Evolutionary conservation across 306 rosid species (phyloP), one percentile per base, ranked within the genome.

Genomic region (Dryas alaskensis): DNA sequence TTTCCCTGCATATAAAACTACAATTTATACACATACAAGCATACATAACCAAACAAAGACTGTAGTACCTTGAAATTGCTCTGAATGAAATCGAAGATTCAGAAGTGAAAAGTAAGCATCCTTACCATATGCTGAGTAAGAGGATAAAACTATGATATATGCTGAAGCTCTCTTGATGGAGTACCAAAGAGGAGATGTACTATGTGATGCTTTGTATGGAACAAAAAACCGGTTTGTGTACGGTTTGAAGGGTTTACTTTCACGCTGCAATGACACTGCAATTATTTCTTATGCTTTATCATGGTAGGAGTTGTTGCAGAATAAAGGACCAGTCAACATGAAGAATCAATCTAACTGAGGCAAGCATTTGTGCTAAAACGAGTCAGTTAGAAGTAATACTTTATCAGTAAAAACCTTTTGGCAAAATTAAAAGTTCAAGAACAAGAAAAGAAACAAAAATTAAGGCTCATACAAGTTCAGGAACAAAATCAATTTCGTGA

Each of bases 151-250:
- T 45, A 89, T 86, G 84, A 93, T 85, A 82, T 94, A 67, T 53
- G 97, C 90, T n/a, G 94, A 89, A 83, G 96, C 97, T 79, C 95
- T 88, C 78, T 87, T 88, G 81, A 91, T 84, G 75, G 97, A 93
- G 78, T 91, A 94, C 97, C 97, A 94, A 22, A 94, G 85, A 10
- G 89, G 92, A 45, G 85, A 74, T 42, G 92, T 81, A 74, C 97
- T 89, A 5, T 72, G 66, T 0, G 92, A 83, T 69, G 91, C 90
- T 82, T 66, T 72, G 64, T 85, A 84, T 27, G 96, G 91, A 31
- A 86, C 86, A 43, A 25, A 92, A 81, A 80, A 89, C 7, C 95
- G 89, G 17, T 76, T 82, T 47, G 60, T 46, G 53, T 53, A 92
- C 14, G 96, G 95, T 73, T 88, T 90, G 83, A 88, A 90, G 63